A percentile compares a stretch with the other conserved stretches of the same genome.
phyloP scores from a whole-genome alignment of 1,284 basidiomycete genomes.

The Microbotryomycetes sp. region DNA sequence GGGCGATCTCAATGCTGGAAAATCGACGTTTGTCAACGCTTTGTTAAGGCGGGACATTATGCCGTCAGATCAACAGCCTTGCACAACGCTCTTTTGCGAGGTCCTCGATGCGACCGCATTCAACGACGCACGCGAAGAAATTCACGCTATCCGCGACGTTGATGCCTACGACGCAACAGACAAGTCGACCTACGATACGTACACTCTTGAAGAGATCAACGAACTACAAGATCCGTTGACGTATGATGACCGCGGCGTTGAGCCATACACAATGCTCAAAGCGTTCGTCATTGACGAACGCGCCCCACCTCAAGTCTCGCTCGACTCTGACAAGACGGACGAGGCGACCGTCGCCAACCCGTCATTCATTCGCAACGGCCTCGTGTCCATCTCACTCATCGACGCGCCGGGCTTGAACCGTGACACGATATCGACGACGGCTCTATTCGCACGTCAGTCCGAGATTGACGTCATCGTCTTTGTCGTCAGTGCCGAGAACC shows the following conservation, averaged over 20 bases:
- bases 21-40: conserved; percentile 96
- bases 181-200: conserved; percentile 66
- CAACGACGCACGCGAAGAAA: conserved; percentile 62
- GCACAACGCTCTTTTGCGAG: conserved; percentile 95
- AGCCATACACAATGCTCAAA: conserved; percentile 59
- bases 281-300: conserved; percentile 73
- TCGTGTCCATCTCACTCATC: conserved; percentile 96
- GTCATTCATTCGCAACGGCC: conserved; percentile 88
- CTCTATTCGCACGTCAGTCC: conserved; percentile 90
- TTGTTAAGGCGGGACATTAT: conserved; percentile 81
- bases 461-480: conserved; percentile 99
- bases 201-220: conserved; percentile 64
- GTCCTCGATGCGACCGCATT: conserved; percentile 88
- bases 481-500: conserved; percentile 96
- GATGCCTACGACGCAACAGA: conserved; percentile 64
- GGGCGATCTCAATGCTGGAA: conserved; percentile 98
- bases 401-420: conserved; percentile 97
- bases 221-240: conserved; percentile 54
- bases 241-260: conserved; percentile 31
- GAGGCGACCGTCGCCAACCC: conserved; percentile 44
- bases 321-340: not conserved
- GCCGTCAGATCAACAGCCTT: conserved; percentile 97
- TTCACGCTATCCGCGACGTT: conserved; percentile 55
- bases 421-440: conserved; percentile 91
- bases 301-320: too few species aligned